Percentiles rank a stretch among this genome's conserved stretches.
Evolutionary conservation across 1,139 yeast species (phyloP).

Genomic region (Debaryomyces robertsiae): DNA sequence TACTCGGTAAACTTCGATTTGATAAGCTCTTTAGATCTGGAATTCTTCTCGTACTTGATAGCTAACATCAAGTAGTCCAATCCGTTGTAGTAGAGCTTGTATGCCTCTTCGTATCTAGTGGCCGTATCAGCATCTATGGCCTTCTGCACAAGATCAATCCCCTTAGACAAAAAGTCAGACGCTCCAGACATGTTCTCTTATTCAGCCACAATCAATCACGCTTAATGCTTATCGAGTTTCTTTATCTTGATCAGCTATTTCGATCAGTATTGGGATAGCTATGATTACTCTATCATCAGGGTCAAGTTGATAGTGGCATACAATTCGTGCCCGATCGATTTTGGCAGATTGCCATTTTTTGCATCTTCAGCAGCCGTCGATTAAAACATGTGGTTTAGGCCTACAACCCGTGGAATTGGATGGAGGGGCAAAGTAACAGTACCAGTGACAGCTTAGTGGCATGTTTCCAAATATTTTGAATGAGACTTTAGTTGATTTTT

Average conservation of each 20-base stretch:
- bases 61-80: conserved; percentile 95
- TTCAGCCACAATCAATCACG: not conserved
- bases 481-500: too few species aligned
- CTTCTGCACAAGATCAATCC: conserved; percentile 88
- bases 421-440: too few species aligned
- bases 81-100: conserved; percentile 89
- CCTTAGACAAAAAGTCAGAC: conserved; percentile 86
- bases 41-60: conserved; percentile 91
- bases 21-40: conserved; percentile 83
- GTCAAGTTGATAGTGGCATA: conserved; percentile 2
- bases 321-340: conserved; percentile 5
- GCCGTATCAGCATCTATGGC: conserved; percentile 96
- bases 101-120: conserved; percentile 90
- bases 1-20: conserved; percentile 90
- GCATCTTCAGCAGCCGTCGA: not conserved
- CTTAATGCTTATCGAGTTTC: too few species aligned
- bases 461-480: too few species aligned
- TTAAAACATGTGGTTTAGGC: too few species aligned
- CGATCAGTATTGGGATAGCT: not conserved
- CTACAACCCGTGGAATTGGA: too few species aligned
- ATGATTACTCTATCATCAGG: conserved; percentile 2
- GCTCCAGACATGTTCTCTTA: conserved; percentile 41
- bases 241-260: too few species aligned
- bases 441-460: too few species aligned
- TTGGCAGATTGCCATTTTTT: conserved; percentile 2